Conservation (phyloP, 257 asterid species). For the Solanum etuberosum region DNA sequence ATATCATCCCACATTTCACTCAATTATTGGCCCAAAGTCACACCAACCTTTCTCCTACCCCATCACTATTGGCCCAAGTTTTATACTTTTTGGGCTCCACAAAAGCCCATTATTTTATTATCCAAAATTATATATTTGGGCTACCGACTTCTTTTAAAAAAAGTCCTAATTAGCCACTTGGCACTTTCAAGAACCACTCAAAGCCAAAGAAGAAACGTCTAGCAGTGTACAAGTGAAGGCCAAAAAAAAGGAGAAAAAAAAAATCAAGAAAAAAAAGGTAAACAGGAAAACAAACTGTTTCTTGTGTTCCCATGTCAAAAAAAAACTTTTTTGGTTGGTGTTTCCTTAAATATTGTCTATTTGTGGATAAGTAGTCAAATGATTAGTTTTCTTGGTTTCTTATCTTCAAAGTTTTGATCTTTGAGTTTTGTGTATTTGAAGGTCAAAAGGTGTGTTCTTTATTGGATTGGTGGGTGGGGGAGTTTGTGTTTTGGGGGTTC, state of each 20-base stretch:
- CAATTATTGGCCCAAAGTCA: conserved; percentile 15
- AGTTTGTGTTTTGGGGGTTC: background rate
- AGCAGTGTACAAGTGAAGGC: background rate
- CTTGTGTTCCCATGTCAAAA: background rate
- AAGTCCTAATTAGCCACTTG: conserved; percentile 6
- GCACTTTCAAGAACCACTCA: conserved; percentile 2
- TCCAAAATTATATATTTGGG: background rate
- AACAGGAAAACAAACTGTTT: background rate
- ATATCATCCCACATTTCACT: conserved; percentile 18
- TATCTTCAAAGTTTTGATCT: background rate
- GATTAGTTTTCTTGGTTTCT: background rate
- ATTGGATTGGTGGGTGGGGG: background rate
- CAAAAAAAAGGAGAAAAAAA: background rate
- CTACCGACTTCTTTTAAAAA: background rate
- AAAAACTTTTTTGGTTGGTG: background rate
- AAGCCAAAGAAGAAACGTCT: conserved; percentile 9
- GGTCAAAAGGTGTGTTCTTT: background rate
- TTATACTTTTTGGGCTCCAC: conserved; percentile 28
- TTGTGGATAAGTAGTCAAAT: background rate
- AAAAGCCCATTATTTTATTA: background rate
- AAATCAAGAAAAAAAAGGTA: background rate
- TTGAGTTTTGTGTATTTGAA: background rate
- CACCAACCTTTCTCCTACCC: conserved; percentile 30
- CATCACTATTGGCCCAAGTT: conserved; percentile 35
- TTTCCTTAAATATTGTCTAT: background rate